Percentiles rank a stretch among this genome's conserved stretches.
phyloP scores from a whole-genome alignment of 1,284 basidiomycete species.

The Cystobasidium pallidum region DNA sequence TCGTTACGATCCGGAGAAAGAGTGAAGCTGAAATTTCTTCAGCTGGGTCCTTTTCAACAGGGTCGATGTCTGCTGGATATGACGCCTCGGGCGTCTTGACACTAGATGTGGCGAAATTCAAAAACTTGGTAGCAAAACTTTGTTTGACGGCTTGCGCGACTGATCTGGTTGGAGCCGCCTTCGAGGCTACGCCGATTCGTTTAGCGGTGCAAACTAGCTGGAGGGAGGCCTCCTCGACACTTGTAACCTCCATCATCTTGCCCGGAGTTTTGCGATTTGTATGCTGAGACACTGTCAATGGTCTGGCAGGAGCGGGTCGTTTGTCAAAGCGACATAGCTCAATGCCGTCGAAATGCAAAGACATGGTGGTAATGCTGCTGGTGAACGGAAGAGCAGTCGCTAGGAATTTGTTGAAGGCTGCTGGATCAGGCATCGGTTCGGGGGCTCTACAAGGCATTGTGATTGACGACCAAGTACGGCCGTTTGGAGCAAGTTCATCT shows the following conservation, averaged over 20 bases:
- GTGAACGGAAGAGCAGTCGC: constrained; percentile 95
- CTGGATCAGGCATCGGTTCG: constrained; percentile 73
- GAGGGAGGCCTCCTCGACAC: constrained; percentile 71
- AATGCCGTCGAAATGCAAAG: constrained; percentile 77
- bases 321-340: constrained; percentile 77
- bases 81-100: constrained; percentile 48
- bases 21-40: constrained; percentile 68
- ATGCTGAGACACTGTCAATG: constrained; percentile 64
- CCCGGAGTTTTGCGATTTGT: constrained; percentile 59
- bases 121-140: constrained; percentile 56
- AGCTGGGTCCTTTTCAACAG: constrained; percentile 62
- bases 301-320: constrained; percentile 64
- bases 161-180: constrained; percentile 53
- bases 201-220: constrained; percentile 81
- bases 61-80: constrained; percentile 49
- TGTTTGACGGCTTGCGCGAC: constrained; percentile 53
- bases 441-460: constrained; percentile 87
- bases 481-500: constrained; percentile 35
- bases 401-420: constrained; percentile 71
- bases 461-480: constrained; percentile 79
- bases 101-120: constrained; percentile 48
- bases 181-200: constrained; percentile 59
- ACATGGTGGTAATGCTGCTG: constrained; percentile 73
- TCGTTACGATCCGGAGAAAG: constrained; percentile 78
- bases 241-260: constrained; percentile 70